Percentiles rank a stretch among this genome's conserved stretches.
Evolutionary conservation across 768 basidiomycete species (phyloP).

Genomic region (Amanita pallidorosea): DNA sequence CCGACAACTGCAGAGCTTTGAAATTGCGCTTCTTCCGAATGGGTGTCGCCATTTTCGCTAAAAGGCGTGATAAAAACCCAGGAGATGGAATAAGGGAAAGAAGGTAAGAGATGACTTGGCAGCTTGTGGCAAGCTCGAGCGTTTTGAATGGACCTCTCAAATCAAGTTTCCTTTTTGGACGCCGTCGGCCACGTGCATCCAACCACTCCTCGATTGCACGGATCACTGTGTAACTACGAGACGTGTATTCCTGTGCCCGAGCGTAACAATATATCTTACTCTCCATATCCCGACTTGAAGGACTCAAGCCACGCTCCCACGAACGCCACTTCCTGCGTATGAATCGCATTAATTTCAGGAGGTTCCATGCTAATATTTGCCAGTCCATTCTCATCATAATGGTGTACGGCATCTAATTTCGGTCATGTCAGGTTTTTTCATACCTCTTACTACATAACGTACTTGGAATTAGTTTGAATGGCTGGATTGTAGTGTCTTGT

Average conservation of each 20-base stretch:
- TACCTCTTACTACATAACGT: constrained; percentile 14
- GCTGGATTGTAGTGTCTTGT: constrained; percentile 58
- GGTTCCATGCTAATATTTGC: constrained; percentile 55
- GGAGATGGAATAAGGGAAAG: not conserved
- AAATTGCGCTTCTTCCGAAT: constrained; percentile 90
- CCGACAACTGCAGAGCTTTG: constrained; percentile 72
- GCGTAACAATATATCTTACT: not conserved
- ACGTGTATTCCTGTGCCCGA: too few relatives aligned
- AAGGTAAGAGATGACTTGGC: not conserved
- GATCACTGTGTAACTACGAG: too few relatives aligned
- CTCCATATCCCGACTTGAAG: not conserved
- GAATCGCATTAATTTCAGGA: constrained; percentile 66
- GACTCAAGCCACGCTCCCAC: constrained; percentile 57
- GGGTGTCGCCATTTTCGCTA: constrained; percentile 33
- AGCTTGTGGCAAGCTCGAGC: not conserved
- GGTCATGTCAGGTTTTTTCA: not conserved
- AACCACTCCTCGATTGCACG: too few relatives aligned
- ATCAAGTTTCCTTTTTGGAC: not conserved
- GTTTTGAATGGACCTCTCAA: not conserved
- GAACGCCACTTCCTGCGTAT: constrained; percentile 70
- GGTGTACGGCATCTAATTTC: constrained; percentile 57
- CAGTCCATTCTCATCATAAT: constrained; percentile 71
- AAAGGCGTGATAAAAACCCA: not conserved
- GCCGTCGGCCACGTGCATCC: not conserved
- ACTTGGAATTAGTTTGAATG: constrained; percentile 86